phyloP scores from a whole-genome alignment of 257 asterid species.

The Solanum acaule region DNA sequence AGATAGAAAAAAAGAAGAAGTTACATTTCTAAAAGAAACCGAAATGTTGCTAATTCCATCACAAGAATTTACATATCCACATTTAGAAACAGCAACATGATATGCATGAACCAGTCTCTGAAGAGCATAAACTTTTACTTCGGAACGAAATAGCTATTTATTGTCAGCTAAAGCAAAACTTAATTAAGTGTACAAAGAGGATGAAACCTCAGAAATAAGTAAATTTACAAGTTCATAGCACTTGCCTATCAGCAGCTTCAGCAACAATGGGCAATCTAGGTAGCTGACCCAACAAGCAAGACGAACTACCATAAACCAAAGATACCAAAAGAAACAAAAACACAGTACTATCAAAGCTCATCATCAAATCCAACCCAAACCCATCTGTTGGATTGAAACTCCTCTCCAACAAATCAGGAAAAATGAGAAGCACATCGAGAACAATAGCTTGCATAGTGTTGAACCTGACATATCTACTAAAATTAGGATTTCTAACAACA shows the following conservation, averaged over 20 bases:
- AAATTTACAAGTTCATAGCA: conserved; percentile 15
- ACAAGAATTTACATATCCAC: neutral
- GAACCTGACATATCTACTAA: conserved; percentile 89
- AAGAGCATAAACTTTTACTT: neutral
- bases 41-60: neutral
- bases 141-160: neutral
- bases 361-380: conserved; percentile 72
- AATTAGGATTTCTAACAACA: conserved; percentile 81
- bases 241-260: conserved; percentile 99
- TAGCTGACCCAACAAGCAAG: conserved; percentile 72
- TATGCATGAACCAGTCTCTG: neutral
- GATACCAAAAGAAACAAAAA: conserved; percentile 69
- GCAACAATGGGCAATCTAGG: conserved; percentile 95
- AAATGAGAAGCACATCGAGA: conserved; percentile 84
- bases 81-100: neutral
- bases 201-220: neutral
- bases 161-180: neutral
- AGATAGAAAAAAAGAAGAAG: neutral
- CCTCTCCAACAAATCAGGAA: conserved; percentile 93
- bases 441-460: conserved; percentile 98
- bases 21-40: neutral
- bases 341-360: conserved; percentile 95
- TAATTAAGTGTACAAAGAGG: neutral
- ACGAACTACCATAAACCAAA: conserved; percentile 71
- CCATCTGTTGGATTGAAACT: conserved; percentile 73